phyloP scores from a whole-genome alignment of 805 yeast species.

The Zygosaccharomyces bailii region DNA sequence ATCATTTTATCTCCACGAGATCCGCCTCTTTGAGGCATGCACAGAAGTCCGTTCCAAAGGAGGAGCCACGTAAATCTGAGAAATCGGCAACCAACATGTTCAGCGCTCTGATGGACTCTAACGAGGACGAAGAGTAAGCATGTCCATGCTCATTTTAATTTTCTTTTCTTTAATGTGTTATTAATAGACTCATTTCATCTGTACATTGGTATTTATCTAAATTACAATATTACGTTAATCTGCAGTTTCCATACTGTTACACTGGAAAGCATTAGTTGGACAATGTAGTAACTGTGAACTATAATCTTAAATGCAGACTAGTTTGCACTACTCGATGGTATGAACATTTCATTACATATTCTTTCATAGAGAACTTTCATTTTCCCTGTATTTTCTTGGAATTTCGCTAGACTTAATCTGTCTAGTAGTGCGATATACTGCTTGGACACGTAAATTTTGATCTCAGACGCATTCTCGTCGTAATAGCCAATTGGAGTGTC shows the following conservation, averaged over 20 bases:
- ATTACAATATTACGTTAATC: slow-evolving; percentile 2
- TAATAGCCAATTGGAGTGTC: slow-evolving; percentile 74
- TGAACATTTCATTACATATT: slow-evolving; percentile 38
- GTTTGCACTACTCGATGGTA: not conserved
- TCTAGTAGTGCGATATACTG: slow-evolving; percentile 53
- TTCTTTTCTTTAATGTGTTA: not conserved
- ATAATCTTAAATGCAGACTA: not conserved
- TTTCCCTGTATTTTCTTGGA: slow-evolving; percentile 60
- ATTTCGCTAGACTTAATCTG: slow-evolving; percentile 56
- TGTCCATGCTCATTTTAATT: slow-evolving; percentile 5
- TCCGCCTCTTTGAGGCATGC: slow-evolving; percentile 31
- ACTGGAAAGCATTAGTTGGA: no score
- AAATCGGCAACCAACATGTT: slow-evolving; percentile 33
- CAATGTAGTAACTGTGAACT: no score
- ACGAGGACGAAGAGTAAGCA: slow-evolving; percentile 24
- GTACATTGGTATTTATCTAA: slow-evolving; percentile 17
- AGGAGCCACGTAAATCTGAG: slow-evolving; percentile 26
- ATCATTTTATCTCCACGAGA: slow-evolving; percentile 32
- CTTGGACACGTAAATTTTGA: slow-evolving; percentile 46
- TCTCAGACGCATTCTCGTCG: slow-evolving; percentile 29
- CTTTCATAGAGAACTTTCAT: slow-evolving; percentile 46
- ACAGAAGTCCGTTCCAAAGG: slow-evolving; percentile 26
- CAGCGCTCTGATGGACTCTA: slow-evolving; percentile 34
- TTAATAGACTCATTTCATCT: slow-evolving; percentile 7
- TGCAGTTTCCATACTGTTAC: not conserved